Evolutionary conservation across 129 eudicot genomes (phyloP).

Genomic region (Lonicera japonica): DNA sequence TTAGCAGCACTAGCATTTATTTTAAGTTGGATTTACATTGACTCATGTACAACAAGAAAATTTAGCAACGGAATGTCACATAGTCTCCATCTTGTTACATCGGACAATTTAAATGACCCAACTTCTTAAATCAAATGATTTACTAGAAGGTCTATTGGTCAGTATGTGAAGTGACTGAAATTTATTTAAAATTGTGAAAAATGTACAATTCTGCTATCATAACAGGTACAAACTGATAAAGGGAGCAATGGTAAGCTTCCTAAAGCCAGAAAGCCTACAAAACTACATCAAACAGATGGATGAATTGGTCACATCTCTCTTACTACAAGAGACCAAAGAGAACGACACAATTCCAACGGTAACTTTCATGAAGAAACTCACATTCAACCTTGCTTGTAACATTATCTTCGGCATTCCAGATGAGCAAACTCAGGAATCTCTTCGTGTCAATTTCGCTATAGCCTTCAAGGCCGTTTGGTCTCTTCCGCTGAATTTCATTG

Average conservation of each 20-base stretch:
- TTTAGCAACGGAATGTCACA: too few relatives aligned
- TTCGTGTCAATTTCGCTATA: neutral
- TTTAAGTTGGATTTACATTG: too few relatives aligned
- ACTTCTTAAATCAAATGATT: too few relatives aligned
- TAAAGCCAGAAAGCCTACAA: slow-evolving; percentile 31
- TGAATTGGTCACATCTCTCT: slow-evolving; percentile 16
- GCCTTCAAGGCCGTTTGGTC: slow-evolving; percentile 12
- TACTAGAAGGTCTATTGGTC: too few relatives aligned
- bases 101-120: too few relatives aligned
- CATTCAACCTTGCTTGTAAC: slow-evolving; percentile 1
- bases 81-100: too few relatives aligned
- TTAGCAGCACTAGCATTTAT: too few relatives aligned
- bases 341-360: slow-evolving; percentile 7
- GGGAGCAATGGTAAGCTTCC: slow-evolving; percentile 19
- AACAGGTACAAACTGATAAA: slow-evolving; percentile 28
- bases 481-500: neutral
- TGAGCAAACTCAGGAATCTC: neutral
- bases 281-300: slow-evolving; percentile 24
- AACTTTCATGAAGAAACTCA: slow-evolving; percentile 10
- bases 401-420: slow-evolving; percentile 7
- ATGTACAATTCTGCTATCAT: neutral
- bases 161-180: too few relatives aligned
- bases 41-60: too few relatives aligned
- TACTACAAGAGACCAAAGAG: slow-evolving; percentile 19
- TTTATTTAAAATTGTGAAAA: too few relatives aligned